phyloP scores from a whole-genome alignment of 2,329 filamentous ascomycete genomes.

The Karstenula rhodostoma region DNA sequence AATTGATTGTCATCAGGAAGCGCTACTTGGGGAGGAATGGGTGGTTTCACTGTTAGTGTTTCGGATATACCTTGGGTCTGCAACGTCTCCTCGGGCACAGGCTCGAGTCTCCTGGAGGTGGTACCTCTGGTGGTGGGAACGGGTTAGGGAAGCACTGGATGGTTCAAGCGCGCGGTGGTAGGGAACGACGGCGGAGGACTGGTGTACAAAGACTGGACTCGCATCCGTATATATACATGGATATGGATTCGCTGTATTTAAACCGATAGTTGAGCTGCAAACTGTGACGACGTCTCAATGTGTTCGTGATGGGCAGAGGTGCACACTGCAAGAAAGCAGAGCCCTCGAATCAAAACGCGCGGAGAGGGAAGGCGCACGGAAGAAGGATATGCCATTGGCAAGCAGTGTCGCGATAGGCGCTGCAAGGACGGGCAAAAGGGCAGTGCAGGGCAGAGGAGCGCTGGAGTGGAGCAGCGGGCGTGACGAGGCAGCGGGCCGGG shows the following conservation, averaged over 20 bases:
- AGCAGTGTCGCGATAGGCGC: conserved; percentile 9
- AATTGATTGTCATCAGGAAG: not conserved
- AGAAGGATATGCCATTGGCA: not conserved
- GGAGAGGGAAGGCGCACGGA: not conserved
- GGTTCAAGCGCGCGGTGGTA: not conserved
- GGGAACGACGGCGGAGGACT: not conserved
- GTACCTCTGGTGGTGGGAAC: not conserved
- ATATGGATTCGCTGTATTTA: not conserved
- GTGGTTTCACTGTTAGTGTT: not conserved
- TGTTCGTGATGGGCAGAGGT: too few species aligned
- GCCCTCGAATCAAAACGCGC: not conserved
- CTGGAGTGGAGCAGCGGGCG: conserved; percentile 3
- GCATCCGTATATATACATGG: conserved; percentile 3
- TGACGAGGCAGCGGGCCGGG: conserved; percentile 6
- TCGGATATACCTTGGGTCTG: not conserved
- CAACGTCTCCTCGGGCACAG: not conserved
- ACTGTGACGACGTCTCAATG: not conserved
- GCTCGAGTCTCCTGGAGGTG: not conserved
- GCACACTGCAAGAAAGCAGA: not conserved
- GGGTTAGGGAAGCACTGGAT: not conserved
- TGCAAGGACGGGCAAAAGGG: conserved; percentile 5
- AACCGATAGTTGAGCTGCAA: not conserved
- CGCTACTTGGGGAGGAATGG: not conserved
- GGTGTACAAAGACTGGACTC: conserved; percentile 2
- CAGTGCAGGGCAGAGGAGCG: not conserved